Conservation (phyloP, 2,329 filamentous ascomycete genomes). For the Alternaria metachromatica region DNA sequence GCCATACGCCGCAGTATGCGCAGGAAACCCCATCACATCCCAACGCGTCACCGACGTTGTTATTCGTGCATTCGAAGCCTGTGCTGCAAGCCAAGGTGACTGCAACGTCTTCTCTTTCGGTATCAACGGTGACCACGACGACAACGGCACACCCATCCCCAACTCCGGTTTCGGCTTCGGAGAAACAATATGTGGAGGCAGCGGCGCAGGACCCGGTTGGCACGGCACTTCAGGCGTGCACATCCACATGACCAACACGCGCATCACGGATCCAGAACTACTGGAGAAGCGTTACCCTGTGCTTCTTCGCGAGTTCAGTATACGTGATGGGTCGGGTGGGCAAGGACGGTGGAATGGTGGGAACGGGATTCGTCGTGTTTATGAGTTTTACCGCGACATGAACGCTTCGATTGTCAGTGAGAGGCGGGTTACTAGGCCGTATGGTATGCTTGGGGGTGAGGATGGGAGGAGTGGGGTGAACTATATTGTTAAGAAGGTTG, state of each 20-base stretch:
- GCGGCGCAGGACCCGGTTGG: conserved; percentile 42
- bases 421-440: conserved; percentile 40
- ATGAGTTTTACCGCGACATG: conserved; percentile 39
- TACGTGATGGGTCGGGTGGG: conserved; percentile 40
- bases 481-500: conserved; percentile 27
- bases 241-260: conserved; percentile 48
- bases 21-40: conserved; percentile 38
- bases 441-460: conserved; percentile 41
- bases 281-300: conserved; percentile 47
- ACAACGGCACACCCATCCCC: conserved; percentile 18
- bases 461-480: conserved; percentile 37
- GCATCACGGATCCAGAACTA: conserved; percentile 47
- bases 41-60: conserved; percentile 45
- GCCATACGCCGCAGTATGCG: conserved; percentile 34
- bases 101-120: conserved; percentile 43
- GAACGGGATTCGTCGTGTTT: conserved; percentile 39
- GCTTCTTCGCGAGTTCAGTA: conserved; percentile 40
- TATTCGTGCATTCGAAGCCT: conserved; percentile 39
- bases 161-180: conserved; percentile 41
- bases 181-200: conserved; percentile 48
- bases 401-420: conserved; percentile 41
- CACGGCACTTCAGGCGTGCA: conserved; percentile 44
- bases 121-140: conserved; percentile 27
- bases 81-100: conserved; percentile 39
- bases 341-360: conserved; percentile 37